A percentile compares a stretch with the other conserved stretches of the same genome.
Conservation (phyloP, 139 green algal species). For the Closterium sp. region DNA sequence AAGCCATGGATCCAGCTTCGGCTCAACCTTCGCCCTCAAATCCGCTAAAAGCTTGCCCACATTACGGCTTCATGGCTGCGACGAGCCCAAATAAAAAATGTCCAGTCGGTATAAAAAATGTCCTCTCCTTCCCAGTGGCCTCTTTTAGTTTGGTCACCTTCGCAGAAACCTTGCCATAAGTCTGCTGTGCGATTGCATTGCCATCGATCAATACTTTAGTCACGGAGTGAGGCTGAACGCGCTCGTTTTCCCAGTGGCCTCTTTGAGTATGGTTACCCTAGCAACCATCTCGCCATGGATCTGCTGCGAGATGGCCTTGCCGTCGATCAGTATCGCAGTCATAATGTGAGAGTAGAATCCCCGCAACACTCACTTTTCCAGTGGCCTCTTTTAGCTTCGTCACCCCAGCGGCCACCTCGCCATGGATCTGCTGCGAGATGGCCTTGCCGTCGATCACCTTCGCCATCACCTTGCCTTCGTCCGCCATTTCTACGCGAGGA, state of each 20-base stretch:
- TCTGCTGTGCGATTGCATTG: constrained; percentile 5
- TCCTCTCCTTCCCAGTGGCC: constrained; percentile 22
- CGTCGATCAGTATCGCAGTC: constrained; percentile 30
- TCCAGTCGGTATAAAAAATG: neutral
- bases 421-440: constrained; percentile 24
- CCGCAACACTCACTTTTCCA: constrained; percentile 24
- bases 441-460: neutral
- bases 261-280: no score
- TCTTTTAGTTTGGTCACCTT: constrained; percentile 14
- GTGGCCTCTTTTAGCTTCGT: neutral
- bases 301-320: constrained; percentile 24
- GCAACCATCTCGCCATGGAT: no score
- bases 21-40: neutral
- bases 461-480: neutral
- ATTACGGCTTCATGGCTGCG: no score
- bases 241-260: no score
- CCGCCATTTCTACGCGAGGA: neutral
- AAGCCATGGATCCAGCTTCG: no score
- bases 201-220: neutral
- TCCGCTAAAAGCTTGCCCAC: no score
- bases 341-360: no score
- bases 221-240: no score
- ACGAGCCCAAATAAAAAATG: no score
- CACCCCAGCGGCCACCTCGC: constrained; percentile 27
- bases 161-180: constrained; percentile 23